A percentile compares a stretch with the other conserved stretches of the same genome.
These are phyloP conservation scores for Camelina neglecta DNA, from an alignment of 345 rosid genomes.

Conservation along the genomic window DNA sequence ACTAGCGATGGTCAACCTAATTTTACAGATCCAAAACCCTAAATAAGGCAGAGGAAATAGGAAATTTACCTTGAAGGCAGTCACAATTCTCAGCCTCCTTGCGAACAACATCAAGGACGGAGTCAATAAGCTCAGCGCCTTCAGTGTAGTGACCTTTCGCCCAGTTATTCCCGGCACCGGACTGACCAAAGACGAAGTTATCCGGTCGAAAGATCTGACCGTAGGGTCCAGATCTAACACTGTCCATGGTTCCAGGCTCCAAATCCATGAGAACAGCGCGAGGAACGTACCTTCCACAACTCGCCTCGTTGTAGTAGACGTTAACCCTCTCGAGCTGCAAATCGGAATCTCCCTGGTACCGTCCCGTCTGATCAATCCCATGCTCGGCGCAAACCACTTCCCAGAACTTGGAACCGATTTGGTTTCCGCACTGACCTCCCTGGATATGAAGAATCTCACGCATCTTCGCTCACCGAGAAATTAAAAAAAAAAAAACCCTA, in stretches of 20 bases:
- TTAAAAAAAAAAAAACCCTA: not conserved
- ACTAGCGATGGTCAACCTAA: not conserved
- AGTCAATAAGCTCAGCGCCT: conserved; percentile 68
- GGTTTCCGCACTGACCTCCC: conserved; percentile 75
- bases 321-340: conserved; percentile 64
- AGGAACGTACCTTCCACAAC: conserved; percentile 65
- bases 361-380: conserved; percentile 62
- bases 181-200: conserved; percentile 64
- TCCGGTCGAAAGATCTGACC: conserved; percentile 71
- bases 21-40: conserved; percentile 7
- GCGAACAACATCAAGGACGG: conserved; percentile 65
- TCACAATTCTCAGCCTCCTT: conserved; percentile 74
- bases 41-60: not conserved
- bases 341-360: conserved; percentile 54
- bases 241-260: conserved; percentile 72
- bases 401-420: conserved; percentile 76
- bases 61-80: conserved; percentile 58
- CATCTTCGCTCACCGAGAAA: conserved; percentile 44
- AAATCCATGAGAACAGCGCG: conserved; percentile 69
- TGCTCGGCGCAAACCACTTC: conserved; percentile 64
- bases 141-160: conserved; percentile 72
- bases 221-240: conserved; percentile 59
- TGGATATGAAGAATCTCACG: conserved; percentile 74
- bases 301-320: conserved; percentile 71
- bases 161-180: conserved; percentile 70